phyloP scores from a whole-genome alignment of 2,329 filamentous ascomycete genomes.

The Pseudogymnoascus sp. region DNA sequence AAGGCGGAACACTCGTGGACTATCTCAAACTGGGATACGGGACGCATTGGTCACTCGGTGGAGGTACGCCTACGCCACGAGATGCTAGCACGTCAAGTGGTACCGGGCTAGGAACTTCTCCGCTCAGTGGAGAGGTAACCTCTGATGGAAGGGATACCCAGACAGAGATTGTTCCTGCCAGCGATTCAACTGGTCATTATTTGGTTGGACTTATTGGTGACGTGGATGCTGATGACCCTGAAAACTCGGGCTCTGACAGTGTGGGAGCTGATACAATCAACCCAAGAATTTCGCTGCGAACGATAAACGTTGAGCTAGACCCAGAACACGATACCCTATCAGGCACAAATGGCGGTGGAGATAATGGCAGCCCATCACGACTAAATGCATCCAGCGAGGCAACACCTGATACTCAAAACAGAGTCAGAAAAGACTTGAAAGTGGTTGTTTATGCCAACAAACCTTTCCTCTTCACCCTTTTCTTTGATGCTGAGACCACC shows the following conservation, averaged over 20 bases:
- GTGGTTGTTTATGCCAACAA: slow-evolving; percentile 66
- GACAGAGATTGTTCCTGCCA: neutral
- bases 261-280: slow-evolving; percentile 28
- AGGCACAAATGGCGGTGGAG: slow-evolving; percentile 35
- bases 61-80: slow-evolving; percentile 15
- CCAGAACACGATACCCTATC: slow-evolving; percentile 31
- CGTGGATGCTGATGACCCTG: slow-evolving; percentile 39
- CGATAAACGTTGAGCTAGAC: slow-evolving; percentile 58
- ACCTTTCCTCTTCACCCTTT: slow-evolving; percentile 70
- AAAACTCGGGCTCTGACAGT: slow-evolving; percentile 7
- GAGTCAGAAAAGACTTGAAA: slow-evolving; percentile 51
- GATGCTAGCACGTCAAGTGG: neutral
- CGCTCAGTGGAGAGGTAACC: neutral
- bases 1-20: slow-evolving; percentile 42
- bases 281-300: slow-evolving; percentile 54
- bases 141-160: neutral
- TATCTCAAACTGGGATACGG: slow-evolving; percentile 62
- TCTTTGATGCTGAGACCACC: slow-evolving; percentile 57
- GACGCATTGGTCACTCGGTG: slow-evolving; percentile 52
- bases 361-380: slow-evolving; percentile 18
- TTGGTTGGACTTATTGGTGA: slow-evolving; percentile 62
- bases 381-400: slow-evolving; percentile 16
- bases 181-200: slow-evolving; percentile 41
- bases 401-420: slow-evolving; percentile 40
- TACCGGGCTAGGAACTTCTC: neutral